Conservation (phyloP, 768 basidiomycete genomes). For the Leccinum subtestaceum region DNA sequence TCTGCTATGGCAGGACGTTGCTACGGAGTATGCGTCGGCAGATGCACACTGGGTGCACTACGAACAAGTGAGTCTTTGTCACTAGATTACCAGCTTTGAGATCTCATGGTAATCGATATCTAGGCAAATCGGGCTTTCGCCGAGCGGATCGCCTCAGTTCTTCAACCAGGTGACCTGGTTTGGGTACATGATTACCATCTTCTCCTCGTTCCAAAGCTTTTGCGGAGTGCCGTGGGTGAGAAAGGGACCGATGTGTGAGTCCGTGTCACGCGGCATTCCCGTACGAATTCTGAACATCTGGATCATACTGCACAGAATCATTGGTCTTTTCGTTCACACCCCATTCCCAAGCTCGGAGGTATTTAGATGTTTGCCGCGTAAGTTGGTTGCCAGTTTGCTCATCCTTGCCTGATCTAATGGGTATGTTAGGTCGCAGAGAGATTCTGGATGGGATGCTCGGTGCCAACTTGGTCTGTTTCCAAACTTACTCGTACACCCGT, state of each 20-base stretch:
- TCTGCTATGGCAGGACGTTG: conserved; percentile 95
- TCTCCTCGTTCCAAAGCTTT: conserved; percentile 81
- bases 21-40: conserved; percentile 82
- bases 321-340: conserved; percentile 96
- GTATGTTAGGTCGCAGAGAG: conserved; percentile 72
- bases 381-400: conserved; percentile 29
- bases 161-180: conserved; percentile 86
- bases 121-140: conserved; percentile 87
- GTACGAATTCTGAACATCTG: background rate
- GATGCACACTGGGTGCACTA: conserved; percentile 65
- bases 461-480: conserved; percentile 95
- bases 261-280: background rate
- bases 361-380: conserved; percentile 89
- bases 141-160: conserved; percentile 65
- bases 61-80: conserved; percentile 21
- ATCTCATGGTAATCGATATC: conserved; percentile 28
- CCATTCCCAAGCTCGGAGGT: conserved; percentile 97
- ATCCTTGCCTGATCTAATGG: conserved; percentile 1
- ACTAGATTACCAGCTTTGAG: background rate
- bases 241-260: conserved; percentile 28
- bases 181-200: conserved; percentile 97
- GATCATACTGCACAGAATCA: conserved; percentile 35
- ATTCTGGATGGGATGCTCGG: conserved; percentile 98
- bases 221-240: conserved; percentile 60
- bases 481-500: conserved; percentile 93